Evolutionary conservation across 257 asterid genomes (phyloP), one percentile per base, ranked within the genome.

Genomic region (Solanum sitiens): DNA sequence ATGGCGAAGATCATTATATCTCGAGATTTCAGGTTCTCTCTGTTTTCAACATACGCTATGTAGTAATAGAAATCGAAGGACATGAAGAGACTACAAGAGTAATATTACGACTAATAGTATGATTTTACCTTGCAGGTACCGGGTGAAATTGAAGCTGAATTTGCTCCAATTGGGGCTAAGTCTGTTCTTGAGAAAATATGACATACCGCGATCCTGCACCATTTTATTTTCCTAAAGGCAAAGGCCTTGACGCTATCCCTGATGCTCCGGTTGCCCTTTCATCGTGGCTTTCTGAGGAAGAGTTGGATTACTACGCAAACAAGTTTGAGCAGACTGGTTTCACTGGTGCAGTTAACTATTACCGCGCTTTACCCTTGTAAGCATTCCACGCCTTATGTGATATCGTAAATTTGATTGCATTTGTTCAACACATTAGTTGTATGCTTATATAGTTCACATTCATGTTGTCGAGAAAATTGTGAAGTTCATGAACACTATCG

Each of bases 1-100:
- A 88, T 73, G 98, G 98, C 3, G 98, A 95, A 40, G 96, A 93
- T 87, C 89, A 90, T 84, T 95, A 95, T 83, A 56, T 95, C 8
- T 90, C 92, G 88, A 94, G 98, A 91, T 95, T 95, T 86, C 79
- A 68, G 67, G 85, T 80, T 77, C 68, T 3, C 67, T 80, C 65
- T 80, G 16, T 47, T 27, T 45, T 42, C 73, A 11, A 67, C 73
- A 35, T 9, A 63, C 11, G 14, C 70, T 3, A 10, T 63, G 70
- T 63, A 63, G 70, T 23, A 63, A 23, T 14, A 63, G 4, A 63
- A 23, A n/a, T 63, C 30, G 32, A 23, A 63, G 70, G 30, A 23
- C 68, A 20, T 37, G 39, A 37, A 50, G 61, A 15, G 2, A 50
- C 61, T 50, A 50, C 21, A 18, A 61, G 14, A 23, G 70, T 59